Evolutionary conservation across 1,284 basidiomycete species (phyloP), one percentile per base, ranked within the genome.

Genomic region (Rhodotorula mucilaginosa): DNA sequence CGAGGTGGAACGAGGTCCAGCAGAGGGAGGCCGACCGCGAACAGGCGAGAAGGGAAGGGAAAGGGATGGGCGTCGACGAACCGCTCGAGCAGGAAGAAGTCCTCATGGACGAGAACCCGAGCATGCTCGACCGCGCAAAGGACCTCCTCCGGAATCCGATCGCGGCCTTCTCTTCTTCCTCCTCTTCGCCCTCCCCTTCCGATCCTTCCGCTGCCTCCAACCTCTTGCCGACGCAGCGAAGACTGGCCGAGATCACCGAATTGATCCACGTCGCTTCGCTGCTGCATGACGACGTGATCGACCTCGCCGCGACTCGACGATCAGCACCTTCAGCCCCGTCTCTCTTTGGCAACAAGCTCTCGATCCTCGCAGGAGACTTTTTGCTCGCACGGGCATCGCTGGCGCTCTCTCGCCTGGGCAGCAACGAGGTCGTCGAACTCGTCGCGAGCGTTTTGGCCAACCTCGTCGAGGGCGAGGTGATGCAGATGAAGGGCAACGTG

Each of bases 191-290:
- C 19, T 34, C 68, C 8, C 21, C 56, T 26, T 61, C 68, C 1
- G 51, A 52, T 26, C n/a, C 58, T 60, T 60, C 58, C 23, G 26
- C 39, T 26, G 23, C 61, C 5, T 39, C 65, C 48, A 29, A 64
- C 34, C 73, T 86, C 64, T 86, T 98, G 13, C 93, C 96, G 12
- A 91, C 93, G 0, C 96, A 99, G 81, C 84, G 90, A 34, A 88
- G 96, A 46, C 87, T 99, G 34, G 96, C 96, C 2, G 93, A 96
- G 80, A 97, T 99, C 69, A 90, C 93, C 63, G 97, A 99, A 81
- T 97, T 99, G 93, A 93, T 99, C 73, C 95, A 99, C 80, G 93
- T 97, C 74, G 96, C 97, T 46, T 96, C 92, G 1, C 85, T 97
- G 12, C 84, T 99, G 23, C 97, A 99, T 80, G 94, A 99, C 86